Evolutionary conservation across 2,329 filamentous ascomycete species (phyloP).

Genomic region (Anthostomella pinea): DNA sequence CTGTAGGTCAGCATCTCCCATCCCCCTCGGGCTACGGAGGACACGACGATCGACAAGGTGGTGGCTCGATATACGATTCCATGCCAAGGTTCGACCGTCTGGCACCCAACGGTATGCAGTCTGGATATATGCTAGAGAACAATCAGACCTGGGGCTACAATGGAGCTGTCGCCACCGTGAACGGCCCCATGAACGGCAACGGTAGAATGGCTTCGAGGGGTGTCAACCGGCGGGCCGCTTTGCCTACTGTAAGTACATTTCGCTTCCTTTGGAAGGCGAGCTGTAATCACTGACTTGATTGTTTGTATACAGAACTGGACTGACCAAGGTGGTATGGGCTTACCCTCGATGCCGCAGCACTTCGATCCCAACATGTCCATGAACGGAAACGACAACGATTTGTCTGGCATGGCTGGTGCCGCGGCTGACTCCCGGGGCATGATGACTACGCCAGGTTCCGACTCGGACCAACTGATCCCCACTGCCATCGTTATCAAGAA

Average conservation of each 20-base stretch:
- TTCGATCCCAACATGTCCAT: constrained; percentile 36
- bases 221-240: constrained; percentile 55
- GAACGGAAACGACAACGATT: constrained; percentile 40
- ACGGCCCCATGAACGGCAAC: constrained; percentile 64
- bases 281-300: constrained; percentile 11
- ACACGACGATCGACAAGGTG: constrained; percentile 58
- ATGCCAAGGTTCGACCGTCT: constrained; percentile 37
- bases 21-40: constrained; percentile 67
- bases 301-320: constrained; percentile 46
- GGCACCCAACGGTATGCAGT: constrained; percentile 37
- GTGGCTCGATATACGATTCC: constrained; percentile 59
- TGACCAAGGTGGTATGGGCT: constrained; percentile 43
- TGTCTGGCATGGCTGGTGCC: constrained; percentile 28
- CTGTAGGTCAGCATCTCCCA: constrained; percentile 58
- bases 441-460: constrained; percentile 43
- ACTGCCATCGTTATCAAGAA: constrained; percentile 99
- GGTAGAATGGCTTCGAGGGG: constrained; percentile 49
- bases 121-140: constrained; percentile 59
- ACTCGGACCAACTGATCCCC: constrained; percentile 86
- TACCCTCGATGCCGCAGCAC: constrained; percentile 38
- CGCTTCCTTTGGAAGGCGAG: constrained; percentile 11
- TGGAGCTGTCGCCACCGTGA: constrained; percentile 61
- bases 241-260: constrained; percentile 66
- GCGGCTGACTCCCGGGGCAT: constrained; percentile 40
- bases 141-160: constrained; percentile 77